Conservation (phyloP, 805 yeast species). For the Cephaloascus albidus region DNA sequence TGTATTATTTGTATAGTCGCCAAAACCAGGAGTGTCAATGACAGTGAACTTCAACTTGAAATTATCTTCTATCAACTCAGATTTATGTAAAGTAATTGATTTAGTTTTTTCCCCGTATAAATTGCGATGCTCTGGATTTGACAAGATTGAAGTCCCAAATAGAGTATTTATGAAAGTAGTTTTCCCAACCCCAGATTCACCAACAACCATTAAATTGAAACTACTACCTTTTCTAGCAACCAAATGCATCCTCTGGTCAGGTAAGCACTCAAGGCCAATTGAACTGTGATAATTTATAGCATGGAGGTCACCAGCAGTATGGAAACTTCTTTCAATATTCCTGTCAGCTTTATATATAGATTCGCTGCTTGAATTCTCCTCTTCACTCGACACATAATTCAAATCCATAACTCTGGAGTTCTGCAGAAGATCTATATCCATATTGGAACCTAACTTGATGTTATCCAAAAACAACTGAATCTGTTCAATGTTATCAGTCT, state of each 20-base stretch:
- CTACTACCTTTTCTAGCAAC: conserved; percentile 25
- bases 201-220: conserved; percentile 34
- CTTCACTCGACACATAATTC: no score
- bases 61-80: conserved; percentile 30
- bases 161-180: conserved; percentile 33
- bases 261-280: not conserved
- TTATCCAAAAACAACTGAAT: no score
- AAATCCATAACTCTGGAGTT: no score
- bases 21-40: conserved; percentile 36
- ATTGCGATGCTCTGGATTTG: not conserved
- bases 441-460: no score
- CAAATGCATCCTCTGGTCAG: not conserved
- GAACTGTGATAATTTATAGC: not conserved
- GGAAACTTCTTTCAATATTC: not conserved
- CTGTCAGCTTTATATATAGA: no score
- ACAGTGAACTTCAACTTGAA: conserved; percentile 32
- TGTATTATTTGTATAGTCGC: conserved; percentile 23
- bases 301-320: not conserved
- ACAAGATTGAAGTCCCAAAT: conserved; percentile 9
- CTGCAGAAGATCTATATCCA: no score
- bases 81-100: not conserved
- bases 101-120: not conserved
- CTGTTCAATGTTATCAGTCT: no score
- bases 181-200: conserved; percentile 36
- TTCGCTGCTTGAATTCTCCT: no score